phyloP scores from a whole-genome alignment of 2,329 filamentous ascomycete species.

The Trichoderma arundinaceum region DNA sequence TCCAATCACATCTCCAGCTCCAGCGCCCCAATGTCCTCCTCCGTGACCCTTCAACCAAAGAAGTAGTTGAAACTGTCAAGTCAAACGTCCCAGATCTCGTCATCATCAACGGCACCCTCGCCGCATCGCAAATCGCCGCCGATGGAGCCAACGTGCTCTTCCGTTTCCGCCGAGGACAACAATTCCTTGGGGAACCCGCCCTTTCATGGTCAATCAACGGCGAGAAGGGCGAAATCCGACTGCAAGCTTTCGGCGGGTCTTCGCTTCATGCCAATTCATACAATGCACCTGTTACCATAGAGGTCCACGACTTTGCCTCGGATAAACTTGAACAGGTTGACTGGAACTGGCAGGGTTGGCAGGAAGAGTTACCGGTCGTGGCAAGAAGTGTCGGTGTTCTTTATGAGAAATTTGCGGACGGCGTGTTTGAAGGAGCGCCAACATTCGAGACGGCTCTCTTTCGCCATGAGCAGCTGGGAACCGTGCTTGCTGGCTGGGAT shows the following conservation, averaged over 20 bases:
- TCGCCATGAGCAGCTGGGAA: constrained; percentile 56
- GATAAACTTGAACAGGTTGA: constrained; percentile 51
- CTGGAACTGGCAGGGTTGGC: constrained; percentile 55
- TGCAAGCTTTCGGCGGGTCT: constrained; percentile 43
- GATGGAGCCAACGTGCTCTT: constrained; percentile 50
- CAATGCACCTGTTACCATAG: constrained; percentile 50
- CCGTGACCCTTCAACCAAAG: constrained; percentile 40
- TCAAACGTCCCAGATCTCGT: constrained; percentile 55
- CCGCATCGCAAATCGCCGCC: constrained; percentile 35
- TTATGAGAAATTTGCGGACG: constrained; percentile 60
- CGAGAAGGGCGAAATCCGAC: constrained; percentile 56
- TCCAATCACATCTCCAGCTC: constrained; percentile 51
- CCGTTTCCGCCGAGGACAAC: constrained; percentile 54
- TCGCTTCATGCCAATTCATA: constrained; percentile 44
- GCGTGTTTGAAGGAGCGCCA: constrained; percentile 36
- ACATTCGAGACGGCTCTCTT: constrained; percentile 51
- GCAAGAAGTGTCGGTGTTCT: constrained; percentile 58
- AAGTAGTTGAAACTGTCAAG: constrained; percentile 42
- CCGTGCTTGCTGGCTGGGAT: constrained; percentile 37
- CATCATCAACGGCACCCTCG: constrained; percentile 41
- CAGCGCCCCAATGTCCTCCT: constrained; percentile 51
- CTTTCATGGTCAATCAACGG: constrained; percentile 59
- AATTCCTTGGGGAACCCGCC: constrained; percentile 54
- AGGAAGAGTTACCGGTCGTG: constrained; percentile 51
- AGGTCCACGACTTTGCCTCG: constrained; percentile 57